These are phyloP conservation scores for Strobilomyces dryophilus DNA, from an alignment of 768 basidiomycete genomes.

Conservation along the genomic window DNA sequence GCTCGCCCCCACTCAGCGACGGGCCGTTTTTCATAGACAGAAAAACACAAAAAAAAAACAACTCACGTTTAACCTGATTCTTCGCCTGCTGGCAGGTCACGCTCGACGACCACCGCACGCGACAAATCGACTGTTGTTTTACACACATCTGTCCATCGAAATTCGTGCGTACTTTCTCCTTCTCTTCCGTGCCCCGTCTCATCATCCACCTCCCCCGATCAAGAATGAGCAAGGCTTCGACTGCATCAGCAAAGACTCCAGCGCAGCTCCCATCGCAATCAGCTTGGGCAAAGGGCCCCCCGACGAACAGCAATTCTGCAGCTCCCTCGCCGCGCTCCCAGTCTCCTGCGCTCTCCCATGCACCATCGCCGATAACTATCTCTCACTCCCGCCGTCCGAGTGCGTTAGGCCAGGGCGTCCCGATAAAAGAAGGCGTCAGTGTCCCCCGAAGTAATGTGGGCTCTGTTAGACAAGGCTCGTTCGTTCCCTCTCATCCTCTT, in stretches of 20 bases:
- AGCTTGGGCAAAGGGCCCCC: slow-evolving; percentile 90
- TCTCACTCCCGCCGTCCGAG: slow-evolving; percentile 80
- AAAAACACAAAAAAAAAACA: slow-evolving; percentile 23
- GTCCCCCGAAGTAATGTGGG: slow-evolving; percentile 61
- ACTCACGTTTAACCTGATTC: slow-evolving; percentile 50
- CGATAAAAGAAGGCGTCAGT: slow-evolving; percentile 77
- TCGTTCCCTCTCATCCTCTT: slow-evolving; percentile 1
- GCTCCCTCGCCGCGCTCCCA: slow-evolving; percentile 68
- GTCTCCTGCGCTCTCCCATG: slow-evolving; percentile 62
- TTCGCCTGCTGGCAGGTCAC: slow-evolving; percentile 91
- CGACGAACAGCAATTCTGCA: slow-evolving; percentile 48
- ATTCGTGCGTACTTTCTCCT: slow-evolving; percentile 34
- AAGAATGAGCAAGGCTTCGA: slow-evolving; percentile 94
- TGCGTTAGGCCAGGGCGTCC: slow-evolving; percentile 63
- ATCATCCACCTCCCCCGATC: slow-evolving; percentile 2
- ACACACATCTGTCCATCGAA: slow-evolving; percentile 42
- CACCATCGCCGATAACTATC: slow-evolving; percentile 39
- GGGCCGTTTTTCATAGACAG: slow-evolving; percentile 39
- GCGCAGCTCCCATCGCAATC: slow-evolving; percentile 74
- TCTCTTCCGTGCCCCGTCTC: not conserved
- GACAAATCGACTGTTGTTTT: slow-evolving; percentile 49
- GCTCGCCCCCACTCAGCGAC: slow-evolving; percentile 36
- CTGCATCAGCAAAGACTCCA: slow-evolving; percentile 69
- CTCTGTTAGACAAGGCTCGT: slow-evolving; percentile 63
- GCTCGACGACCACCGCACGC: slow-evolving; percentile 79